Conservation (phyloP, 2,329 filamentous ascomycete species). For the Escovopsis sp. region DNA sequence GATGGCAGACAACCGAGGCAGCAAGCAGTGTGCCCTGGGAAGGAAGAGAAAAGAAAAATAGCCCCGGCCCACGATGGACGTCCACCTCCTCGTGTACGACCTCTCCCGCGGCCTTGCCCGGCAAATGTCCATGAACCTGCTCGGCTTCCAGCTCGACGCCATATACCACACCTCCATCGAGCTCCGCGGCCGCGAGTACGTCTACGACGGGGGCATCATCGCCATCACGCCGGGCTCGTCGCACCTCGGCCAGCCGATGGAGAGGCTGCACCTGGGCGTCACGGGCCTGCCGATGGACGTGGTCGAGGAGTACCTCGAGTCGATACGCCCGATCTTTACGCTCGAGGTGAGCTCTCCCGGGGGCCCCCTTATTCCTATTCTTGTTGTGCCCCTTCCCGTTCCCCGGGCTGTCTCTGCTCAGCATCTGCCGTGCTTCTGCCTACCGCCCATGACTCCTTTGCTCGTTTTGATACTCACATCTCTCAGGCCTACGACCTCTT, state of each 20-base stretch:
- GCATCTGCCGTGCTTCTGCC: no score
- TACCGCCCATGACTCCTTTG: no score
- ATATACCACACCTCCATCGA: slow-evolving; percentile 92
- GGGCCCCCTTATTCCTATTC: no score
- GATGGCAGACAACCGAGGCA: no score
- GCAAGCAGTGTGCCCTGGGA: no score
- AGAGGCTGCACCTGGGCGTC: slow-evolving; percentile 56
- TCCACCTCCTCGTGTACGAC: slow-evolving; percentile 66
- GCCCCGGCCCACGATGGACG: slow-evolving; percentile 41
- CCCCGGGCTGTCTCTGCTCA: no score
- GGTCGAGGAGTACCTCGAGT: slow-evolving; percentile 76
- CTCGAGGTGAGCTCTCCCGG: slow-evolving; percentile 42
- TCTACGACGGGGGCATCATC: slow-evolving; percentile 80
- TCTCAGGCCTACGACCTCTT: slow-evolving; percentile 80
- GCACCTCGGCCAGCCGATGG: slow-evolving; percentile 73
- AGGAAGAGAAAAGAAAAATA: no score
- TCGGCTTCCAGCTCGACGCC: slow-evolving; percentile 61
- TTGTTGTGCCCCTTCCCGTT: no score
- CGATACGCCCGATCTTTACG: slow-evolving; percentile 68
- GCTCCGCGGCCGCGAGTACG: slow-evolving; percentile 70
- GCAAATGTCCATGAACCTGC: slow-evolving; percentile 36
- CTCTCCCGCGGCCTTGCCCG: slow-evolving; percentile 47
- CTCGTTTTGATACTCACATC: no score
- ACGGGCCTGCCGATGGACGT: slow-evolving; percentile 69
- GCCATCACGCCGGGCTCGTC: slow-evolving; percentile 66